Conservation (phyloP, 2,329 filamentous ascomycete species). For the Fusarium chuoi region DNA sequence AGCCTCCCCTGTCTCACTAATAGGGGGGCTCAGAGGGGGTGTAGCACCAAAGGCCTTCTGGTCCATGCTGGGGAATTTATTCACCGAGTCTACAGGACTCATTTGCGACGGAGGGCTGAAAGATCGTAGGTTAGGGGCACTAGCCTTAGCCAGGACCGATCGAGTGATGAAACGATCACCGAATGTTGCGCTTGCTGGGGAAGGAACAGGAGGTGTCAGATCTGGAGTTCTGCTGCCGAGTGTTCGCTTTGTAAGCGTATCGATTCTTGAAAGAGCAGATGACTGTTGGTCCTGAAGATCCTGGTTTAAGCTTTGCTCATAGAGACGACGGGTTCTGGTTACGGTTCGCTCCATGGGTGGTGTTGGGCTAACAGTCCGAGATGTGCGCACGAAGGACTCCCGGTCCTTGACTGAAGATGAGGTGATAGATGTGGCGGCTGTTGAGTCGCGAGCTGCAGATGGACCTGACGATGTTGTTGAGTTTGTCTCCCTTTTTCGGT, state of each 20-base stretch:
- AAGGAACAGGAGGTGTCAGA: constrained; percentile 55
- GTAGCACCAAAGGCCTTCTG: constrained; percentile 49
- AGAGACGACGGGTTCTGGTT: constrained; percentile 78
- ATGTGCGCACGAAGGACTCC: constrained; percentile 53
- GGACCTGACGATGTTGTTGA: constrained; percentile 81
- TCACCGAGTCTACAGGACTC: constrained; percentile 51
- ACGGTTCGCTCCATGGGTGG: constrained; percentile 69
- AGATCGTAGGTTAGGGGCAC: constrained; percentile 75
- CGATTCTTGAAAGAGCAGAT: constrained; percentile 80
- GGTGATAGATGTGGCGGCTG: constrained; percentile 84
- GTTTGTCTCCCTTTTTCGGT: constrained; percentile 83
- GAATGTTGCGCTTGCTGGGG: constrained; percentile 57
- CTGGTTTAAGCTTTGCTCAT: constrained; percentile 83
- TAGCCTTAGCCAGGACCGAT: constrained; percentile 64
- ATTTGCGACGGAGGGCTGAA: constrained; percentile 60
- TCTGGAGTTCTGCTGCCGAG: constrained; percentile 63
- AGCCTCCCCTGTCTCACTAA: constrained; percentile 78
- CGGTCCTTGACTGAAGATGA: constrained; percentile 63
- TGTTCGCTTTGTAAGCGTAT: constrained; percentile 75
- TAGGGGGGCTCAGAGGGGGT: constrained; percentile 62
- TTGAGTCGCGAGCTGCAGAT: constrained; percentile 78
- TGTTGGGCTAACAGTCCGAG: constrained; percentile 52
- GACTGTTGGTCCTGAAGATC: constrained; percentile 84
- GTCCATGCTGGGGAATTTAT: constrained; percentile 50
- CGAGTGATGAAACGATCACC: constrained; percentile 60